Evolutionary conservation across 805 yeast genomes (phyloP).

Genomic region (Blastobotrys robertii): DNA sequence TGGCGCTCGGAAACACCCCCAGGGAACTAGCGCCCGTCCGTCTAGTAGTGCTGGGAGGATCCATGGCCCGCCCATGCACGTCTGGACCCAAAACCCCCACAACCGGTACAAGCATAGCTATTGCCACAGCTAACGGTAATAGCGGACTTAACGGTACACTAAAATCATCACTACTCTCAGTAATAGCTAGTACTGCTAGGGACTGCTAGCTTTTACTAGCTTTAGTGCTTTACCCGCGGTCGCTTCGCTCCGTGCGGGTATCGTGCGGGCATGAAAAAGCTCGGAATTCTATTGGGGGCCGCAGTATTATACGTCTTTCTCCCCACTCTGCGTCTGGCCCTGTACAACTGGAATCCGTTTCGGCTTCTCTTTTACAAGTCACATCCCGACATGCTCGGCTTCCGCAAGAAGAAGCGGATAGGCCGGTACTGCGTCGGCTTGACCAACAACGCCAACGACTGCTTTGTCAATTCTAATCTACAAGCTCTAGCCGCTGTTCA

Average conservation of each 20-base stretch:
- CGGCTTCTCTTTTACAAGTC: constrained; percentile 1
- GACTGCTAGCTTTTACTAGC: too few species aligned
- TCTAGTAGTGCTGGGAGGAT: too few species aligned
- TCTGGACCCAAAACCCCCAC: too few species aligned
- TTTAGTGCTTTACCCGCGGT: too few species aligned
- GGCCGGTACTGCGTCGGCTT: constrained; percentile 63
- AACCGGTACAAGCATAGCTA: too few species aligned
- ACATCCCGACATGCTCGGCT: constrained; percentile 8
- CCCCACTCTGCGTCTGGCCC: not conserved
- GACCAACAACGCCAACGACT: constrained; percentile 73
- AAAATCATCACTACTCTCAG: too few species aligned
- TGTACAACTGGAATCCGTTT: constrained; percentile 2
- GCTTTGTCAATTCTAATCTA: constrained; percentile 83
- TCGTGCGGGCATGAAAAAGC: too few species aligned
- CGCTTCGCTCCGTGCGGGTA: too few species aligned
- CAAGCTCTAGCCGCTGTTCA: constrained; percentile 42
- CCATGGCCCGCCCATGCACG: too few species aligned
- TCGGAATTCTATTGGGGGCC: not conserved
- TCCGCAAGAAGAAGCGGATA: constrained; percentile 25
- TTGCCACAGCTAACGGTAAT: too few species aligned
- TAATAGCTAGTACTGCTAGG: too few species aligned
- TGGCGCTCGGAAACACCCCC: constrained; percentile 7
- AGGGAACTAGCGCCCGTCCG: not conserved
- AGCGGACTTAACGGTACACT: too few species aligned
- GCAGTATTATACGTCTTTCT: constrained; percentile 1